A percentile compares a stretch with the other conserved stretches of the same genome.
These are phyloP conservation scores for Avena sativa DNA, from an alignment of 176 grass and related monocot genomes.

Conservation along the genomic window DNA sequence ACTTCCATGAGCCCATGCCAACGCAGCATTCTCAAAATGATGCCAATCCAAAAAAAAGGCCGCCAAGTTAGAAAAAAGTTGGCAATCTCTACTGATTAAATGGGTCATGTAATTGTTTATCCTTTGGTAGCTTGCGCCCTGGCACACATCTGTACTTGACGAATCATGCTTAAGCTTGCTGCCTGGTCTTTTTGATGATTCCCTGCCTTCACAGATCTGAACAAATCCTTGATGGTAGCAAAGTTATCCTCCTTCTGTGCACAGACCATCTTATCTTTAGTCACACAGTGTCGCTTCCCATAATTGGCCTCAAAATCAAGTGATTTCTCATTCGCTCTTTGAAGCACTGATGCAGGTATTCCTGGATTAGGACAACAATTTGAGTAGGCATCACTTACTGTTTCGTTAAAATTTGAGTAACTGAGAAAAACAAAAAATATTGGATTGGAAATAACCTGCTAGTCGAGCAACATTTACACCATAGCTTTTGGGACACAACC, in stretches of 20 bases:
- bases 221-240: constrained; percentile 59
- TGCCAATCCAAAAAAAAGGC: constrained; percentile 2
- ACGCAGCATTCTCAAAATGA: constrained; percentile 7
- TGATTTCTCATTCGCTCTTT: constrained; percentile 76
- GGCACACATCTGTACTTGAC: constrained; percentile 60
- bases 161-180: constrained; percentile 50
- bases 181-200: constrained; percentile 41
- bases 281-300: constrained; percentile 43
- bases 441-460: constrained; percentile 64
- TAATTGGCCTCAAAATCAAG: constrained; percentile 80
- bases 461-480: constrained; percentile 97
- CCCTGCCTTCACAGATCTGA: constrained; percentile 42
- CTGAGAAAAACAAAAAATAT: constrained; percentile 14
- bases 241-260: constrained; percentile 35
- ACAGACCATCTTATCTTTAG: constrained; percentile 30
- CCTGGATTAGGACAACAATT: constrained; percentile 53
- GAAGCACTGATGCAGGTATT: constrained; percentile 80
- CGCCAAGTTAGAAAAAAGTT: constrained; percentile 4
- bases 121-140: constrained; percentile 45
- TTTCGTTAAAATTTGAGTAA: constrained; percentile 30
- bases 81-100: not conserved
- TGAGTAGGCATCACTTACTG: constrained; percentile 19
- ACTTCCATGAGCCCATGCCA: not conserved
- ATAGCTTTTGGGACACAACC: constrained; percentile 98
- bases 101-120: constrained; percentile 36